phyloP scores from a whole-genome alignment of 257 asterid genomes.

The Plantago ovata region DNA sequence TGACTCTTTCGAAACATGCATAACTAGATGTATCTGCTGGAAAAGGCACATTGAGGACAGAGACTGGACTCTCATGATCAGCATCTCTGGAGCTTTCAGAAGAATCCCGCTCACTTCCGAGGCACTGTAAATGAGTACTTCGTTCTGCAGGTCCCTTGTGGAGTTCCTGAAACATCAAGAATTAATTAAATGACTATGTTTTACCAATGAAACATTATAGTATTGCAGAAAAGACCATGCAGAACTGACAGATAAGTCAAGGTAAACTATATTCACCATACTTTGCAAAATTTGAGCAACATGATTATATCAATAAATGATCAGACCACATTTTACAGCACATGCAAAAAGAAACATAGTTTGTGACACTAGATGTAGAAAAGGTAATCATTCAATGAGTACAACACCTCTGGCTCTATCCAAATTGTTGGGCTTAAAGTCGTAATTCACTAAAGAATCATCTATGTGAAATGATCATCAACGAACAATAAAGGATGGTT shows the following conservation, averaged over 20 bases:
- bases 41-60: conserved; percentile 51
- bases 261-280: not conserved
- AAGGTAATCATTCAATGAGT: conserved; percentile 4
- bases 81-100: conserved; percentile 50
- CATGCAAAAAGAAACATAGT: not conserved
- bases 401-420: not conserved
- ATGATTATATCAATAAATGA: not conserved
- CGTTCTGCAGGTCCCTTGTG: conserved; percentile 26
- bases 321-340: not conserved
- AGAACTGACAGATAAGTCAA: not conserved
- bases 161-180: conserved; percentile 37
- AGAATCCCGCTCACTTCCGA: conserved; percentile 45
- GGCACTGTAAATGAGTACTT: conserved; percentile 22
- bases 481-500: no score
- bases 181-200: not conserved
- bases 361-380: not conserved
- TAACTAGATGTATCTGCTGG: conserved; percentile 43
- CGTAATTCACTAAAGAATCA: no score
- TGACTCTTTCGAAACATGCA: conserved; percentile 52
- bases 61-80: conserved; percentile 61
- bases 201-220: no score
- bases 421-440: not conserved
- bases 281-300: not conserved
- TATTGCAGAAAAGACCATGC: not conserved
- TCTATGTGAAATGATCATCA: no score